Base-by-base conservation (phyloP, 345 rosid genomes). In the Physaria fendleri region DNA sequence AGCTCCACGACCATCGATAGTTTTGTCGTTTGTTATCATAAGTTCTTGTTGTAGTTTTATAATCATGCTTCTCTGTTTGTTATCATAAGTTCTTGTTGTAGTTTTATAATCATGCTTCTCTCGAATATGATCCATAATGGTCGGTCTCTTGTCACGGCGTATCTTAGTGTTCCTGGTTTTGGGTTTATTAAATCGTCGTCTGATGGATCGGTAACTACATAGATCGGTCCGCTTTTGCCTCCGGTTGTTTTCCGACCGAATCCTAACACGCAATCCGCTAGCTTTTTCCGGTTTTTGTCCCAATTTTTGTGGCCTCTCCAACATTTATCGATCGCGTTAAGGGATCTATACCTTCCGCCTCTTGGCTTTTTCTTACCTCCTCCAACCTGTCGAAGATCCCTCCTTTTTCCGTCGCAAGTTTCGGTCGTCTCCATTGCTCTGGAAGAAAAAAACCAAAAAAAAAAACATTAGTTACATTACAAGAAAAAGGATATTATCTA, bases 81-180 rank as follows among this genome's bases (percentile, higher is more conserved):
- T 32, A 92, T 16, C 8, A 84, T 67, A 14, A 92, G 76, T 71
- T 92, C 93, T 57, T 85, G 79, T n/a, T 54, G 49, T 23, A 88
- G 77, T 59, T 34, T 84, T 64, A 92, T 88, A 42, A 76, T 3
- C 98, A 92, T 84, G 74, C 74, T 56, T 1, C 55, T 62, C 0
- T 71, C 75, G 14, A 91, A 91, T 21, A 73, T 60, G 76, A 91
- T 91, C 96, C 96, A 91, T 8, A 82, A 78, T 0, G 98, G 95
- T 55, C 43, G 51, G 39, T 76, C 78, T 15, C 81, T 91, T 58
- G 81, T 80, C 70, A 81, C 96, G 0, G 90, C 96, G 7, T 85
- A 69, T 20, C 96, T 84, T 27, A 88, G 65, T 6, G 98, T 88
- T 44, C 98, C 96, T 0, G 73, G 82, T 51, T 41, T 88, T 0